Evolutionary conservation across 257 asterid species (phyloP), one percentile per base, ranked within the genome.

Genomic region (Coffea eugenioides): DNA sequence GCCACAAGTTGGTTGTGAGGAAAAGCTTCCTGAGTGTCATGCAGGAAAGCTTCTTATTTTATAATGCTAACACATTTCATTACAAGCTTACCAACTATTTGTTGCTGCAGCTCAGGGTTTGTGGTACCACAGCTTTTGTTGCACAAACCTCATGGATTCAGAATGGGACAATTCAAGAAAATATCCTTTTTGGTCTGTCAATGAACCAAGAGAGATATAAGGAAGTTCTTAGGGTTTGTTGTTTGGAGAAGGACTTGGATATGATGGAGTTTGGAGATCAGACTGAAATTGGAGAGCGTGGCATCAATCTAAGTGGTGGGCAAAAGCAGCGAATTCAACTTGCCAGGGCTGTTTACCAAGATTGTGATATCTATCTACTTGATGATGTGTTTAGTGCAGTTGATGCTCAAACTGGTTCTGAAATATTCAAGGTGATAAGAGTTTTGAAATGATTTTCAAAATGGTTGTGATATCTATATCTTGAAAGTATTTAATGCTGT

Each of bases 251-350:
- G 80, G 99, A 96, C 91, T 66, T 96, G 88, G 98, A 94, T 83
- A 88, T 91, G 94, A 94, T 94, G 98, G 99, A 96, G 83, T 92
- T 84, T 73, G 97, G 97, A 34, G 99, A 96, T 80, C 97, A 92
- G 85, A 96, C 99, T 10, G 99, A 96, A 89, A 96, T 96, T n/a
- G 99, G 99, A 45, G 99, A 96, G 87, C 99, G 99, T 6, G 99
- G 99, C 25, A 96, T 96, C 80, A 96, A 96, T 77, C 90, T 96
- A 80, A 96, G 99, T 41, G 99, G 99, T 31, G 99, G 99, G 48
- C 99, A 96, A 85, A 96, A 96, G 85, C 99, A 96, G 88, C 74
- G 99, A 18, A 88, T 96, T 81, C 99, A 96, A 65, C 97, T 96
- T 45, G 99, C 99, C 2, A 85, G 99, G 84, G 98, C 99, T 8